Evolutionary conservation across 371 early-diverging fungal species (phyloP), one percentile per base, ranked within the genome.

Genomic region (Actinomucor elegans): DNA sequence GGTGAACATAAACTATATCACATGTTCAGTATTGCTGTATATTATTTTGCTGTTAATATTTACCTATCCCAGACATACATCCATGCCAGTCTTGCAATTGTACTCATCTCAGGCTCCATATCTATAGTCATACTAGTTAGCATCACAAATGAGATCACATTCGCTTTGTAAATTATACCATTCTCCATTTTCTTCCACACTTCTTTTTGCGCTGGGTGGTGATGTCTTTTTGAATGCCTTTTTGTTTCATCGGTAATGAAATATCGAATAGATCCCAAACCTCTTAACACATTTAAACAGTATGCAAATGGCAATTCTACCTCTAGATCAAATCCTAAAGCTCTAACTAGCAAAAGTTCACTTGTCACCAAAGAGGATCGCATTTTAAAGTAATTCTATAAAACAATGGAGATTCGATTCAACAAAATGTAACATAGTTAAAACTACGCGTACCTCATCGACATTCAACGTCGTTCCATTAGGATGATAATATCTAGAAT

Each of bases 291-390:
- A 47, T 75, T 67, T 20, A 78, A 51, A 45, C 73, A 70, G 48
- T 61, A 73, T n/a, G 75, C 64, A 56, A 78, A 78, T 1, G 75
- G 75, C 43, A 78, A 50, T 24, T 73, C 67, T 8, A 73, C 61
- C 32, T 78, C 79, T 5, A 78, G 57, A 55, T 78, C 64, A 49
- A 69, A 78, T 12, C 69, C 75, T 20, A 78, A 57, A 27, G 71
- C 73, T 24, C 79, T 67, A 8, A 75, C 69, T 32, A 78, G 40
- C 17, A 78, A 48, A 18, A 78, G 57, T 50, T 78, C 79, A 32
- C 71, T 67, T 5, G 72, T 74, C 2, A 71, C 69, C 8, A 78
- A 34, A 0, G 79, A 75, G 2, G 73, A 61, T 49, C 79, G 65
- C 68, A 78, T 68, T 36, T 53, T 57, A 31, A 75, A 78, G 34